Base-by-base conservation (phyloP, 805 yeast genomes). In the Metschnikowia borealis region DNA sequence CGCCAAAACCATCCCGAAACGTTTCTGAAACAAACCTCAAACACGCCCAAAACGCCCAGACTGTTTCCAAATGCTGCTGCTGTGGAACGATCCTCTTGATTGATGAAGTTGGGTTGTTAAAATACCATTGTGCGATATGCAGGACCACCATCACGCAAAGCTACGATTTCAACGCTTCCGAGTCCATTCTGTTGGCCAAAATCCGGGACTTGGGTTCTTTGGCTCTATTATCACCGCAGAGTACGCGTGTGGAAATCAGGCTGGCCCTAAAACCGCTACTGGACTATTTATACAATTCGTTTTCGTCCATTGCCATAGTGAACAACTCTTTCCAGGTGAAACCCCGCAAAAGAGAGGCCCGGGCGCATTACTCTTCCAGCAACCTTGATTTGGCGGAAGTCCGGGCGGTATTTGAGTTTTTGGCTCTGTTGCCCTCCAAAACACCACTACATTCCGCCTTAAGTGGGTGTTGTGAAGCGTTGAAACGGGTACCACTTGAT, bases 51-150 rank as follows among this genome's bases (percentile, higher is more conserved):
- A 37, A 15, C 1, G 15, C 51, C 6, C 47, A 52, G 3, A 43
- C 52, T 14, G 62, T 69, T 13, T 57, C 60, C 32, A 63, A 62
- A 45, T 73, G 78, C 51, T 58, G 58, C 11, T 73, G 78, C 50
- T 73, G 78, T 54, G 73, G 71, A 5, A 66, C 69, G 2, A 51
- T 71, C 1, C 54, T 73, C 21, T 58, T 68, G 1, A 66, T 65
- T 45, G 68, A 71, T 1, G 56, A 53, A 23, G 58, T 53, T 14
- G 54, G 48, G 17, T 51, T 67, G 8, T 36, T 49, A n/a, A 72
- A 72, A 50, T 83, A 79, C 61, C 76, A 78, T 50, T 87, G 96
- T 60, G 71, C 83, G 0, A 71, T 81, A 3, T 87, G 96, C 59
- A 74, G 71, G 35, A 77, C 84, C 5, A 81, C 81, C 1, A 68